Evolutionary conservation across 257 asterid genomes (phyloP).

Genomic region (Solanum dulcamara): DNA sequence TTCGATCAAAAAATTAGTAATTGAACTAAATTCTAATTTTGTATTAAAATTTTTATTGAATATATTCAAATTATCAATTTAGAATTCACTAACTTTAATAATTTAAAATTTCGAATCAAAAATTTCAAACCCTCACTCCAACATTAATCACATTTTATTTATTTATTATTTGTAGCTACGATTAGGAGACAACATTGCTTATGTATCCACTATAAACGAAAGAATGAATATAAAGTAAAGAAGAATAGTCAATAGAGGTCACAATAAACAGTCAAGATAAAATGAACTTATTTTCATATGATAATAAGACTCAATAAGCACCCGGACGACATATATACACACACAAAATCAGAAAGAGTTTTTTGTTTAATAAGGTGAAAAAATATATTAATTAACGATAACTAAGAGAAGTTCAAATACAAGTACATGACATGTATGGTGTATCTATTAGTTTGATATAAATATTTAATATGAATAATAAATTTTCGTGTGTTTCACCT

Average conservation of each 20-base stretch:
- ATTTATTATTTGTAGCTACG: background rate
- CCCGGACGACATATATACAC: too few relatives aligned
- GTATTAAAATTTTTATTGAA: background rate
- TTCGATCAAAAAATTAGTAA: background rate
- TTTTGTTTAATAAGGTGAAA: background rate
- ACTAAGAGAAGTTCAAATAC: background rate
- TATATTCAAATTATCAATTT: background rate
- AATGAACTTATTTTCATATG: background rate
- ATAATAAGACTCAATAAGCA: background rate
- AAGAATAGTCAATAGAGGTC: too few relatives aligned
- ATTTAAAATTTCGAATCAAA: accelerated
- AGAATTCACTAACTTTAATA: background rate
- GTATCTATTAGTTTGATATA: background rate
- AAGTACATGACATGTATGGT: background rate
- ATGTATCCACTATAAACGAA: background rate
- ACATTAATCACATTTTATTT: background rate
- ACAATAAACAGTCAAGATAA: too few relatives aligned
- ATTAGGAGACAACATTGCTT: background rate
- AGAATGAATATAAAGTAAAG: too few relatives aligned
- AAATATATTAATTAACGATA: background rate
- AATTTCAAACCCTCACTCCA: background rate
- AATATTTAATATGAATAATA: background rate
- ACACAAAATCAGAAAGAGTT: background rate
- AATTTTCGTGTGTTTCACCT: background rate
- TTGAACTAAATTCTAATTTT: background rate